Conservation (phyloP, 352 stramenopile genomes). For the Pythium brachiatum region DNA sequence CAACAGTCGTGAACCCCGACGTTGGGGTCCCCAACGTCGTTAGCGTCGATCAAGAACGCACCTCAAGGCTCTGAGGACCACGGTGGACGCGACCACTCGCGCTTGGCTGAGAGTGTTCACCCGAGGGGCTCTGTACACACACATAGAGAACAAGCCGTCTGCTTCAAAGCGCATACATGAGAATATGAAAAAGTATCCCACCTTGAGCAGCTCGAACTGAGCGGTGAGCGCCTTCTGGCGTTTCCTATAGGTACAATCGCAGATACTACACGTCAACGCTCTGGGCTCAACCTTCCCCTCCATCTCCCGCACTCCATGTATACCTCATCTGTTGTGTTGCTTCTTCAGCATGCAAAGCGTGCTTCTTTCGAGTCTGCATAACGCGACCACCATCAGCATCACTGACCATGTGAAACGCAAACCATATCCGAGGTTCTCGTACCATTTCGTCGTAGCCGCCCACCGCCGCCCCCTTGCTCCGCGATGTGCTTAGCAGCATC, state of each 20-base stretch:
- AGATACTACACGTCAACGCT: too few species aligned
- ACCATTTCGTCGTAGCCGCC: background rate
- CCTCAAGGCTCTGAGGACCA: background rate
- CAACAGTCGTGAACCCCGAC: too few species aligned
- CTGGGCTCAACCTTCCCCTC: too few species aligned
- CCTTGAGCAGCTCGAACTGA: conserved; percentile 26
- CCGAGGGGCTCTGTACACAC: background rate
- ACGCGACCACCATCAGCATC: background rate
- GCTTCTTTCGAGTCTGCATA: background rate
- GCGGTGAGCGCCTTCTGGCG: conserved; percentile 28
- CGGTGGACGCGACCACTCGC: background rate
- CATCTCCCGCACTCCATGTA: too few species aligned
- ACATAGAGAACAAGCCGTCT: too few species aligned
- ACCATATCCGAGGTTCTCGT: background rate
- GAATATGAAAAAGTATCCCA: background rate
- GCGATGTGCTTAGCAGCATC: conserved; percentile 62
- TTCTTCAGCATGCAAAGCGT: background rate
- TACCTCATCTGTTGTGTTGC: background rate
- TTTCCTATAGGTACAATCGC: conserved; percentile 12
- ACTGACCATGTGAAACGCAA: background rate
- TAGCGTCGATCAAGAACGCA: too few species aligned
- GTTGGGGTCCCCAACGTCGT: too few species aligned
- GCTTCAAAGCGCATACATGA: too few species aligned
- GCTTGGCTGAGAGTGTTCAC: background rate
- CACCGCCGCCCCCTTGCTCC: conserved; percentile 1